These are phyloP conservation scores for Aspergillus puulaauensis DNA, from an alignment of 2,329 filamentous ascomycete species.

Conservation along the genomic window DNA sequence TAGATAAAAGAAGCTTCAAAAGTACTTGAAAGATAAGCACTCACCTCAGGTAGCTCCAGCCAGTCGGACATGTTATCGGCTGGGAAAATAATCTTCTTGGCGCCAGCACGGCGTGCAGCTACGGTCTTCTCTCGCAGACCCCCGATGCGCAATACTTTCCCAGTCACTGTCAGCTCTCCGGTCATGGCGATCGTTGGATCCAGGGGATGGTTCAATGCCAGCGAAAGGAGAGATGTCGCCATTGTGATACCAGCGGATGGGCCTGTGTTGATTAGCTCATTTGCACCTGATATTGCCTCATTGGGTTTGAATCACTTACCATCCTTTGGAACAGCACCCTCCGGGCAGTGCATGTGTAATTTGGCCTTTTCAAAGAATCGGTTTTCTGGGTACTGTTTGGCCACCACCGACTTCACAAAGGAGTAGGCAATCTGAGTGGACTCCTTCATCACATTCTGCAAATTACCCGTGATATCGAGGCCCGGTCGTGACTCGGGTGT, in stretches of 20 bases:
- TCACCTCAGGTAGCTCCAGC: constrained; percentile 92
- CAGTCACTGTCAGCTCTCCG: constrained; percentile 92
- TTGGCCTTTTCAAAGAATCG: constrained; percentile 94
- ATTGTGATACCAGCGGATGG: constrained; percentile 95
- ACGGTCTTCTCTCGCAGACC: constrained; percentile 96
- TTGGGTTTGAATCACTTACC: constrained; percentile 43
- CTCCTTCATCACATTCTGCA: constrained; percentile 98
- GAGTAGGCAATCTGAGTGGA: constrained; percentile 94
- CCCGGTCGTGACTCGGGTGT: constrained; percentile 71
- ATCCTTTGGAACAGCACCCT: constrained; percentile 94
- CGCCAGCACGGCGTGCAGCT: constrained; percentile 86
- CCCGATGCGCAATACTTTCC: constrained; percentile 93
- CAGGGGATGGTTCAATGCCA: constrained; percentile 76
- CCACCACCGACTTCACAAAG: constrained; percentile 87
- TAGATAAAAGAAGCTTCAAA: constrained; percentile 15
- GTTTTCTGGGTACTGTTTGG: constrained; percentile 81
- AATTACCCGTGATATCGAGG: constrained; percentile 88
- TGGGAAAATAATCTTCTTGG: constrained; percentile 91
- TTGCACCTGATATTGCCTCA: background rate
- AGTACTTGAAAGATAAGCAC: constrained; percentile 36
- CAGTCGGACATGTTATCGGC: constrained; percentile 95
- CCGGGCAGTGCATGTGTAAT: constrained; percentile 93
- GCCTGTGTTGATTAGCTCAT: constrained; percentile 37
- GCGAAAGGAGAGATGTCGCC: constrained; percentile 85
- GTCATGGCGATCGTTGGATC: constrained; percentile 95